Conservation (phyloP, 2,329 filamentous ascomycete species). For the Diplodia sapinea region DNA sequence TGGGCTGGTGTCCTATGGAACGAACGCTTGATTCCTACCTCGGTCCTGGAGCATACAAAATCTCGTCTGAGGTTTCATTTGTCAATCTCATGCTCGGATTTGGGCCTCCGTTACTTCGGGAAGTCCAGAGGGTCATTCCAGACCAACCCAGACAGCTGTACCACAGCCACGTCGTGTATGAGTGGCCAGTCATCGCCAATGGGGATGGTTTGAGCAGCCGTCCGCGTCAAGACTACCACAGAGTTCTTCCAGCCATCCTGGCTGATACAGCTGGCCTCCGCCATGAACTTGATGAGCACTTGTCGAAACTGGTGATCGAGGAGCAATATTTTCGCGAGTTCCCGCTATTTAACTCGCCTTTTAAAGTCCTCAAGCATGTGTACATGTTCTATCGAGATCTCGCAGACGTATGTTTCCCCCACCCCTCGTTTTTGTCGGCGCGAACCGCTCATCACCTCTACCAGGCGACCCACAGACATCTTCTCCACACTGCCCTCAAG, state of each 20-base stretch:
- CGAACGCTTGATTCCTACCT: slow-evolving; percentile 41
- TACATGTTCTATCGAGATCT: slow-evolving; percentile 40
- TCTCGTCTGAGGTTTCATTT: slow-evolving; percentile 37
- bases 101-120: slow-evolving; percentile 39
- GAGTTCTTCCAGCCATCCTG: slow-evolving; percentile 46
- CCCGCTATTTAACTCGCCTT: slow-evolving; percentile 43
- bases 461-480: slow-evolving; percentile 34
- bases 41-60: slow-evolving; percentile 34
- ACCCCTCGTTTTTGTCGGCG: no score
- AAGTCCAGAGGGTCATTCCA: slow-evolving; percentile 40
- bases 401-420: slow-evolving; percentile 8
- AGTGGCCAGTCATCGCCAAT: slow-evolving; percentile 42
- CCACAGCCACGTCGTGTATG: slow-evolving; percentile 47
- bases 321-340: slow-evolving; percentile 42
- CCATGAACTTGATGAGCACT: slow-evolving; percentile 40
- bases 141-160: slow-evolving; percentile 31
- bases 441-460: slow-evolving; percentile 31
- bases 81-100: slow-evolving; percentile 46
- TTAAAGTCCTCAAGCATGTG: slow-evolving; percentile 44
- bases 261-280: slow-evolving; percentile 36
- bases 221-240: slow-evolving; percentile 35
- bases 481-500: slow-evolving; percentile 46
- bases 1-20: slow-evolving; percentile 46
- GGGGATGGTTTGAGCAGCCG: slow-evolving; percentile 18
- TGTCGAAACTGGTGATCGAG: slow-evolving; percentile 42